Conservation (phyloP, 129 eudicot species). For the Escallonia herrerae region DNA sequence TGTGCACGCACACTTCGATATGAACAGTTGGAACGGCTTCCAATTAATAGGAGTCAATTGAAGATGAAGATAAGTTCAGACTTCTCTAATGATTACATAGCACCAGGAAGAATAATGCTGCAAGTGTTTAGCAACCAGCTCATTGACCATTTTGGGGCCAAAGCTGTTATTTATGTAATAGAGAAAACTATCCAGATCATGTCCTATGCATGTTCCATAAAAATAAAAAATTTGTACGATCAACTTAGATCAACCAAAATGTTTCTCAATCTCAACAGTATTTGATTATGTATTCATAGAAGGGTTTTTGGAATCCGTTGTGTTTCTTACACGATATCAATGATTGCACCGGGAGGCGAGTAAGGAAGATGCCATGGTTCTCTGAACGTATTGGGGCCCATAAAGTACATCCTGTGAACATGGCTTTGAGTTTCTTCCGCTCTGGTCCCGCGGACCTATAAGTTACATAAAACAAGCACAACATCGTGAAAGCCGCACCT, state of each 20-base stretch:
- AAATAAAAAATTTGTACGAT: not conserved
- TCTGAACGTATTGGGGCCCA: slow-evolving; percentile 92
- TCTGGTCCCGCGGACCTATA: slow-evolving; percentile 81
- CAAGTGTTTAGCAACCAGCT: not conserved
- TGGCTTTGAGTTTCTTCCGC: slow-evolving; percentile 77
- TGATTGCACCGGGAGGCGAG: slow-evolving; percentile 74
- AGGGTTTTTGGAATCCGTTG: not conserved
- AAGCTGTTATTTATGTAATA: not conserved
- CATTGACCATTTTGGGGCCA: not conserved
- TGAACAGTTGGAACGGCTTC: not conserved
- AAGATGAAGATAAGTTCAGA: not conserved
- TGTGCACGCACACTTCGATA: not conserved
- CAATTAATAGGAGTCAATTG: not conserved
- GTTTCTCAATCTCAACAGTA: not conserved
- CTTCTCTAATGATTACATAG: not conserved
- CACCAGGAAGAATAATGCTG: not conserved
- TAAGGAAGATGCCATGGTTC: slow-evolving; percentile 97
- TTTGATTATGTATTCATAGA: not conserved
- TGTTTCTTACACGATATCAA: slow-evolving; percentile 73
- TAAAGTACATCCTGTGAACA: slow-evolving; percentile 84
- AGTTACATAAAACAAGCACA: not conserved
- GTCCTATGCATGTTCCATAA: not conserved
- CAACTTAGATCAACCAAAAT: not conserved
- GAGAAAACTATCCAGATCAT: not conserved
- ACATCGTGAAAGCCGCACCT: not conserved